These are phyloP conservation scores for Schizothecium vesticola DNA, from an alignment of 495 filamentous ascomycete species.

Conservation along the genomic window DNA sequence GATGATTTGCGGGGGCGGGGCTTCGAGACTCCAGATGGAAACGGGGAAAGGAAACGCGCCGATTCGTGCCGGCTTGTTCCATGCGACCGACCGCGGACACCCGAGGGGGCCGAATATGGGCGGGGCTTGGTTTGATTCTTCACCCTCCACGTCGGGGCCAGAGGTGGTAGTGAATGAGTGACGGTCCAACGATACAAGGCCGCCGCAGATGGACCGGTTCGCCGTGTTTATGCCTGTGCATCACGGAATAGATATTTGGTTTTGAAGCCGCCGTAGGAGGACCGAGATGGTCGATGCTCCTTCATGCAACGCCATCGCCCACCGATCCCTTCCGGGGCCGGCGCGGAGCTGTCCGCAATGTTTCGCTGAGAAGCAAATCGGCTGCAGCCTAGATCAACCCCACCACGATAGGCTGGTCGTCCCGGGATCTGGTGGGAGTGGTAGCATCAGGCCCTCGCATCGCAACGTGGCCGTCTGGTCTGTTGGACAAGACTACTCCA, in stretches of 20 bases:
- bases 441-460: conserved; percentile 9
- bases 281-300: neutral
- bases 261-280: neutral
- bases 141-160: too few species aligned
- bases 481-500: neutral
- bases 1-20: neutral
- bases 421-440: conserved; percentile 22
- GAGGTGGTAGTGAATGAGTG: neutral
- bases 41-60: conserved; percentile 1
- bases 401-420: conserved; percentile 6
- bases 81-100: too few species aligned
- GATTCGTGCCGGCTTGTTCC: conserved; percentile 3
- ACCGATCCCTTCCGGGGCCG: neutral
- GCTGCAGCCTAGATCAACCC: conserved; percentile 5
- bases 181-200: neutral
- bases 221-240: neutral
- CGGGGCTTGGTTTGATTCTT: neutral
- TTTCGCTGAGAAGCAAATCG: neutral
- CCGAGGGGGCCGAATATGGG: neutral
- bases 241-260: neutral
- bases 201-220: neutral
- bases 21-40: neutral
- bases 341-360: neutral
- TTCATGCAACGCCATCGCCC: neutral
- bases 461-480: neutral